Evolutionary conservation across 805 yeast genomes (phyloP), one percentile per base, ranked within the genome.

Genomic region (Myxozyma kluyveri): DNA sequence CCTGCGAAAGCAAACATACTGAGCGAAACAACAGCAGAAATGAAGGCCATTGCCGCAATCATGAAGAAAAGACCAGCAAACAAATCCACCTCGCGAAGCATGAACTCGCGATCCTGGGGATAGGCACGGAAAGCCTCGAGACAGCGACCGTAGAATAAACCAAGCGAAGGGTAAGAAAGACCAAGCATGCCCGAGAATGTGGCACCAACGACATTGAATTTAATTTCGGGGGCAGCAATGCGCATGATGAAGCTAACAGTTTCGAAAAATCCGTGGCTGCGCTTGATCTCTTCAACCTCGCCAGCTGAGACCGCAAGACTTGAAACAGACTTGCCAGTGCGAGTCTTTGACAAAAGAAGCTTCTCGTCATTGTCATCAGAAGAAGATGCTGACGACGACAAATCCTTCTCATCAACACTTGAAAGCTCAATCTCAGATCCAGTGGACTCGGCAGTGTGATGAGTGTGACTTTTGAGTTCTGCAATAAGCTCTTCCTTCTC

Each of bases 51-150:
- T 1, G 40, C 27, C 3, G 60, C 50, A 18, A 57, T 40, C 60
- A 57, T 55, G 44, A 56, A 55, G 45, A 57, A 57, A 22, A 57
- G 42, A 27, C 60, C 60, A 17, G 61, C 53, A 29, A 56, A 57
- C 9, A 50, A n/a, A 32, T 48, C 41, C 24, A 56, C 38, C 52
- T 57, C 52, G n/a, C 40, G 35, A 14, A 51, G 45, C 56, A 57
- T 51, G 31, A 45, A 50, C 22, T 57, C 54, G 19, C 27, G 29
- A 27, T 56, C 49, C 42, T 50, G 54, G n/a, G 60, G 60, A 19
- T 42, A 36, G 4, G 59, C 42, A 27, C 48, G 52, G 50, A 50
- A 56, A 9, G 60, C 60, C 42, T 56, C 49, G 18, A 56, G 45
- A 32, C 60, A 56, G 17, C 53, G 49, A n/a, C 60, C 60, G 38